Evolutionary conservation across 495 filamentous ascomycete genomes (phyloP), one percentile per base, ranked within the genome.

Genomic region (Articulospora tetracladia): DNA sequence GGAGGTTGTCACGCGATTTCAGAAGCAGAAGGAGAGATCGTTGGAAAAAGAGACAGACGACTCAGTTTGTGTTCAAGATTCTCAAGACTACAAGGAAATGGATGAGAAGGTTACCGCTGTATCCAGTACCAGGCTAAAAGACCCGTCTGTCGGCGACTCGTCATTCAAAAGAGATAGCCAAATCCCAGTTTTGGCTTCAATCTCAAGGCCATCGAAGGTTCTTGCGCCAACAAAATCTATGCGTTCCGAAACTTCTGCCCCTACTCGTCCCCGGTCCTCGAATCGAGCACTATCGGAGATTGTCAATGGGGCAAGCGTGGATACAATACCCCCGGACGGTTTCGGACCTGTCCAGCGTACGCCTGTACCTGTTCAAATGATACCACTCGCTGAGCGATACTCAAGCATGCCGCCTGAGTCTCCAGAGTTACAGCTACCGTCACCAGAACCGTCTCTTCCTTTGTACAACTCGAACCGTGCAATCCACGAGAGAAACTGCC

Each of bases 231-330:
- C 58, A 3, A 59, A 51, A 34, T 48, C 60, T 6, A 27, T 13
- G 3, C 54, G 13, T 12, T 59, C 61, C 11, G 59, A 65, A 11
- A 51, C 47, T 13, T 20, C 30, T 17, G 25, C 20, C 19, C 48
- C 58, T 25, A 32, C 48, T 20, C 17, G 23, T 20, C 51, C 27
- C 10, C 51, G 48, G 15, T 30, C 60, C 3, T 46, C 58, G 8
- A 54, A 62, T 1, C 28, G 53, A 20, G 63, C 63, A 27, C 44
- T 68, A 24, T 66, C 60, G 19, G 66, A 68, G 56, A 56, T 68
- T 13, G 34, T 61, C 25, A 68, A 66, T 44, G 34, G 39, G 15
- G 59, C 66, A 46, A 64, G 19, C 28, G 22, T 34, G 1, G 57
- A 65, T 22, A 57, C 20, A 17, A 17, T 61, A 3, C 62, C 62